Percentiles rank a stretch among this genome's conserved stretches.
Conservation (phyloP, 2,329 filamentous ascomycete species). For the Xylariaceae sp. region DNA sequence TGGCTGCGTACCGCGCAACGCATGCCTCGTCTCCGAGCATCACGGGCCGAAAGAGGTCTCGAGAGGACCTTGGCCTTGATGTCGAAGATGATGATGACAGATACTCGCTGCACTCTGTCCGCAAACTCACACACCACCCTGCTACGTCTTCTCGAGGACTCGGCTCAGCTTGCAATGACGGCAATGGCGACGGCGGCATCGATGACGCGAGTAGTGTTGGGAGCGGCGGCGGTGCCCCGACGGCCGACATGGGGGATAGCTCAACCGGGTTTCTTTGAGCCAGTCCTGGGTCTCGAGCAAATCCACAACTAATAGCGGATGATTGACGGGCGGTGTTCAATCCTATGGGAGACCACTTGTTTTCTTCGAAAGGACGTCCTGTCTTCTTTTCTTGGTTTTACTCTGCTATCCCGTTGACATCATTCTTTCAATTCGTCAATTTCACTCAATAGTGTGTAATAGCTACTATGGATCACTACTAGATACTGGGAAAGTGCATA, state of each 20-base stretch:
- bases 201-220: background rate
- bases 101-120: constrained; percentile 23
- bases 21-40: constrained; percentile 7
- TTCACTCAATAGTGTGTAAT: too few species aligned
- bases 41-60: constrained; percentile 30
- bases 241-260: constrained; percentile 24
- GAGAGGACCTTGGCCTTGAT: constrained; percentile 29
- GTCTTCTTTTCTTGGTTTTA: too few species aligned
- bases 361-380: too few species aligned
- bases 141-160: constrained; percentile 1
- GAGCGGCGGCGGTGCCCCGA: constrained; percentile 11
- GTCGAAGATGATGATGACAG: constrained; percentile 14
- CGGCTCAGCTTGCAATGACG: constrained; percentile 1
- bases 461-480: too few species aligned
- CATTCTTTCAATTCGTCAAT: too few species aligned
- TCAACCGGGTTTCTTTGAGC: constrained; percentile 12
- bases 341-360: too few species aligned
- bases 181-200: background rate
- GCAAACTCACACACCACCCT: constrained; percentile 27
- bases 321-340: too few species aligned
- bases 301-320: too few species aligned
- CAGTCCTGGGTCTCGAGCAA: too few species aligned
- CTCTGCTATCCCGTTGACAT: too few species aligned
- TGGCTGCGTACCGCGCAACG: constrained; percentile 6
- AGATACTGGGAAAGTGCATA: too few species aligned